Evolutionary conservation across 2,329 filamentous ascomycete genomes (phyloP), one percentile per base, ranked within the genome.

Genomic region (Drechslerella coelobrocha): DNA sequence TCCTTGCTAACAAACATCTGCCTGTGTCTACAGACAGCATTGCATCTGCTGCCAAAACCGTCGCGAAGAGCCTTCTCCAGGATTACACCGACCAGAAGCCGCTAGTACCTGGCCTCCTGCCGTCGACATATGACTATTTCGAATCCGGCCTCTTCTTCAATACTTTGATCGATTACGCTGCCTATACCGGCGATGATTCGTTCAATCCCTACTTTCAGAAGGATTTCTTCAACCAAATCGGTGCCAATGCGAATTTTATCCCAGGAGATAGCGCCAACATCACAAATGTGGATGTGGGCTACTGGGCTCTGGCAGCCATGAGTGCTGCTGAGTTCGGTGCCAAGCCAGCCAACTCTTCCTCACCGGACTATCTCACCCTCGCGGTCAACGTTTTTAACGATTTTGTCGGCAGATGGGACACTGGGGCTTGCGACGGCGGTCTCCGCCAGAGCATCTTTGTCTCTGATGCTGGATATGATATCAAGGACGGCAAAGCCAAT

Each of bases 361-460:
- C 84, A 31, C 87, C 88, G 0, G 80, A 83, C 3, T 91, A 88
- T 85, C 81, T 90, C 12, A 81, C 87, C 21, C 82, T 94, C 17
- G 85, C 85, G 6, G 82, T 84, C 74, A 90, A 89, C 73, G 84
- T 89, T 26, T 94, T 90, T 82, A 87, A 92, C 77, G 83, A 84
- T 45, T 87, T 92, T 76, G 83, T 82, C 2, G 78, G 78, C 24
- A 85, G 91, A 48, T 94, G 91, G 91, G 87, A 92, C 77, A 82
- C 80, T 0, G 80, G 81, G 0, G 79, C 81, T 39, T 95, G 91
- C 75, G 83, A 82, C 23, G 91, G 91, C 72, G 91, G 91, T 2
- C 80, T 94, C 50, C 83, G 86, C 61, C 93, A 89, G 90, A 90
- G 95, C 80, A 91, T 96, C 74, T 92, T 88, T 77, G 79, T 83